phyloP scores from a whole-genome alignment of 139 green algal genomes.

The Raphidocelis subcapitata region DNA sequence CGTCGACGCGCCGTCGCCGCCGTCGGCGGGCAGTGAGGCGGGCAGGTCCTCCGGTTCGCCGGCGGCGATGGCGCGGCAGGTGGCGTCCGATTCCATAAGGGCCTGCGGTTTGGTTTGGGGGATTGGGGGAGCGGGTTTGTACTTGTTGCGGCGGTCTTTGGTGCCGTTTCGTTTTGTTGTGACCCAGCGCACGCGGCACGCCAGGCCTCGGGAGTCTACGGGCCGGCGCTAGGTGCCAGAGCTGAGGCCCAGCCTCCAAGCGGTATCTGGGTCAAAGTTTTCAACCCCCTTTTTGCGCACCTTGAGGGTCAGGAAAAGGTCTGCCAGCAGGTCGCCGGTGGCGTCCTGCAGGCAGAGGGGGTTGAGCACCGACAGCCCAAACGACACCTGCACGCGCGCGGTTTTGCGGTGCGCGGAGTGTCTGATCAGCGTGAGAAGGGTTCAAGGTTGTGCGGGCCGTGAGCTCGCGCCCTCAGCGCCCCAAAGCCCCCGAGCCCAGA shows the following conservation, averaged over 20 bases:
- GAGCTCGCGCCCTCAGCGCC: neutral
- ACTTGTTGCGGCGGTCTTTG: too few relatives aligned
- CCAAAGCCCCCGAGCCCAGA: neutral
- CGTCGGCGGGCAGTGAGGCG: too few relatives aligned
- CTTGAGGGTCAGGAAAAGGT: slow-evolving; percentile 40
- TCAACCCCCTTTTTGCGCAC: too few relatives aligned
- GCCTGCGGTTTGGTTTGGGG: neutral
- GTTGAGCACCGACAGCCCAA: neutral
- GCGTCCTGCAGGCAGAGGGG: neutral
- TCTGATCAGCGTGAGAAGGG: neutral
- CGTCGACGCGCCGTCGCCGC: too few relatives aligned
- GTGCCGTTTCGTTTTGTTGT: too few relatives aligned
- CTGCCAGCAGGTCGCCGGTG: slow-evolving; percentile 8
- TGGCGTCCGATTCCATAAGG: neutral
- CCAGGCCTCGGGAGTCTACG: too few relatives aligned
- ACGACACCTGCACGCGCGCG: neutral
- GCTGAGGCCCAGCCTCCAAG: too few relatives aligned
- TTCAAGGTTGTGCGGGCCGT: neutral
- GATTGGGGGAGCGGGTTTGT: neutral
- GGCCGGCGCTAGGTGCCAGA: too few relatives aligned
- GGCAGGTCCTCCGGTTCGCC: too few relatives aligned
- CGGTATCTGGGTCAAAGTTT: too few relatives aligned
- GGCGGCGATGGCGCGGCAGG: too few relatives aligned
- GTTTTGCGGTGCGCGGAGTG: neutral
- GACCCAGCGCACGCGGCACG: too few relatives aligned